These are phyloP conservation scores for Tricladium varicosporioides DNA, from an alignment of 2,329 filamentous ascomycete species.

Conservation along the genomic window DNA sequence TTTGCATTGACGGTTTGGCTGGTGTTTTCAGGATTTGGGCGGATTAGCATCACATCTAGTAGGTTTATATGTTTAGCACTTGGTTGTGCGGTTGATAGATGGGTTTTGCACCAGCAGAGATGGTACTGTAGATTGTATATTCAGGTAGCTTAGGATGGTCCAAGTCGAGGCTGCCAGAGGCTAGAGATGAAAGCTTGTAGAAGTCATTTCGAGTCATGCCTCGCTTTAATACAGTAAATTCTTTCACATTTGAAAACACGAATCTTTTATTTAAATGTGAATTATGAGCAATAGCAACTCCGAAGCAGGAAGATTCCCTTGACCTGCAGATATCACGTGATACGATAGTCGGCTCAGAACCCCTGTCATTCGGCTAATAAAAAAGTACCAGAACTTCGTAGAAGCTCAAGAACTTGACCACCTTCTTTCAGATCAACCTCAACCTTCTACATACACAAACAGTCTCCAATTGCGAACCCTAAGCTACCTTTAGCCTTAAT, in stretches of 20 bases:
- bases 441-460: slow-evolving; percentile 9
- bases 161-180: not conserved
- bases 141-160: slow-evolving; percentile 5
- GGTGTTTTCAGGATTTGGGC: slow-evolving; percentile 6
- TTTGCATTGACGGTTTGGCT: slow-evolving; percentile 12
- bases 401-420: slow-evolving; percentile 21
- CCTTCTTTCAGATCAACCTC: slow-evolving; percentile 1
- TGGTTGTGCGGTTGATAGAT: slow-evolving; percentile 20
- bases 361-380: slow-evolving; percentile 14
- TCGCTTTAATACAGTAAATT: slow-evolving; percentile 5
- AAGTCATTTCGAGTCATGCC: slow-evolving; percentile 1
- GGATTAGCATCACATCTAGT: slow-evolving; percentile 3
- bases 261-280: not conserved
- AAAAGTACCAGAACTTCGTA: slow-evolving; percentile 22
- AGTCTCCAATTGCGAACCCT: slow-evolving; percentile 2
- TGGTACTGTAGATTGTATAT: slow-evolving; percentile 28
- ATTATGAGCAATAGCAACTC: not conserved
- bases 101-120: slow-evolving; percentile 10
- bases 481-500: not conserved
- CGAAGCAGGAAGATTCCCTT: not conserved
- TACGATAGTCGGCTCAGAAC: slow-evolving; percentile 9
- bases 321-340: slow-evolving; percentile 8
- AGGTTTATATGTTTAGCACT: slow-evolving; percentile 4
- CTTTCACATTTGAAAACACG: not conserved
- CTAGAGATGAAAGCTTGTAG: not conserved